These are phyloP conservation scores for Keqinozyma sinolaborantium DNA, from an alignment of 1,139 yeast species.

Conservation along the genomic window DNA sequence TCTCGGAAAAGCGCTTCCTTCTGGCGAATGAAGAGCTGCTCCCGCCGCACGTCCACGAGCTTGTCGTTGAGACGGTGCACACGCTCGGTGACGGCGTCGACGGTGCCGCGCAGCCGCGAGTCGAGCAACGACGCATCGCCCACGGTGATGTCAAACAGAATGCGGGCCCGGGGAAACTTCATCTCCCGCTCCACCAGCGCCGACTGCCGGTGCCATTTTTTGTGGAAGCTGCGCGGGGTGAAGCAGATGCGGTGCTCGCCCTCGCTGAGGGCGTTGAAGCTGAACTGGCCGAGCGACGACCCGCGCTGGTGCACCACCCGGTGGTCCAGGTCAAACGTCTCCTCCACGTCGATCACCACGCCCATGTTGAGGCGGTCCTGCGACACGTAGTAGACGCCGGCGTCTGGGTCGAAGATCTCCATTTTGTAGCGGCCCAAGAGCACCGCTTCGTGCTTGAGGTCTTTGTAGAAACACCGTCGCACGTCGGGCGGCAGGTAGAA, in stretches of 20 bases:
- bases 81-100: slow-evolving; percentile 48
- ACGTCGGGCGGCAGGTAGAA: slow-evolving; percentile 58
- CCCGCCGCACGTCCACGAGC: slow-evolving; percentile 55
- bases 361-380: slow-evolving; percentile 27
- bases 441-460: slow-evolving; percentile 55
- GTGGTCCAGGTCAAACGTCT: slow-evolving; percentile 63
- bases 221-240: slow-evolving; percentile 51
- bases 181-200: slow-evolving; percentile 19
- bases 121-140: slow-evolving; percentile 54
- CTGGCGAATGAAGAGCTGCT: slow-evolving; percentile 64
- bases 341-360: slow-evolving; percentile 49
- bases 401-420: slow-evolving; percentile 48
- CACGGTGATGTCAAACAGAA: slow-evolving; percentile 49
- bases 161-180: slow-evolving; percentile 51
- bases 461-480: slow-evolving; percentile 64
- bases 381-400: slow-evolving; percentile 43
- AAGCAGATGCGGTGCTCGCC: slow-evolving; percentile 76
- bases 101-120: slow-evolving; percentile 44
- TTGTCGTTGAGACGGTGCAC: slow-evolving; percentile 52
- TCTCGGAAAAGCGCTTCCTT: slow-evolving; percentile 70
- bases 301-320: slow-evolving; percentile 67
- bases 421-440: slow-evolving; percentile 58
- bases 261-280: slow-evolving; percentile 64
- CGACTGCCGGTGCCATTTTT: slow-evolving; percentile 14
- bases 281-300: slow-evolving; percentile 57